Conservation (phyloP, 352 stramenopile species). For the Globisporangium orthogonon region DNA sequence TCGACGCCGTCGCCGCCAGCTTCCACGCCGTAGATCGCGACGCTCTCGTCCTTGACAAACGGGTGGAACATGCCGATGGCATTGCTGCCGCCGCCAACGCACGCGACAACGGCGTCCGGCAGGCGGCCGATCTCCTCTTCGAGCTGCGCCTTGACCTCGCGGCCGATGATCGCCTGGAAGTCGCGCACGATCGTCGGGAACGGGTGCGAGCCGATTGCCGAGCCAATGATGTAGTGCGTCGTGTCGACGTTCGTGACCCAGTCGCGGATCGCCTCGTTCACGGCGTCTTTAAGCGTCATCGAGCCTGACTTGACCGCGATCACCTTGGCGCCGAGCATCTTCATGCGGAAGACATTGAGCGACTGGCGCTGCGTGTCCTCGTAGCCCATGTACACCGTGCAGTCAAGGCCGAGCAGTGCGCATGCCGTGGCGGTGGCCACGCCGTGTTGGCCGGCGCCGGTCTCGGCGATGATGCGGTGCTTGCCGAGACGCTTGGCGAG, state of each 20-base stretch:
- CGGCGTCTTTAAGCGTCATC: slow-evolving; percentile 97
- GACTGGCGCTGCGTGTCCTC: slow-evolving; percentile 96
- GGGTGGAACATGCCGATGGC: slow-evolving; percentile 98
- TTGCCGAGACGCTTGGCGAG: slow-evolving; percentile 96
- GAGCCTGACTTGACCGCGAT: slow-evolving; percentile 95
- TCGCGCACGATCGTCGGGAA: slow-evolving; percentile 98
- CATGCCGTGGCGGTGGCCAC: slow-evolving; percentile 97
- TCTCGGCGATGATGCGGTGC: slow-evolving; percentile 98
- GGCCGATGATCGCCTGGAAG: slow-evolving; percentile 96
- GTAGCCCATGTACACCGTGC: slow-evolving; percentile 98
- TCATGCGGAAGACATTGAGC: slow-evolving; percentile 99
- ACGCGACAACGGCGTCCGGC: slow-evolving; percentile 95
- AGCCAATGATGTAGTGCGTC: slow-evolving; percentile 99
- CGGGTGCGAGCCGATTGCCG: slow-evolving; percentile 95
- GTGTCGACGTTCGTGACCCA: slow-evolving; percentile 98
- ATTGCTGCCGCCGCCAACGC: slow-evolving; percentile 97
- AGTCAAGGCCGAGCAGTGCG: slow-evolving; percentile 94
- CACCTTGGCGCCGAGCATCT: slow-evolving; percentile 98
- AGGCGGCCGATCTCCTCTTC: slow-evolving; percentile 93
- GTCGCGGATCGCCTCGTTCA: slow-evolving; percentile 98
- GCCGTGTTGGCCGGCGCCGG: slow-evolving; percentile 96
- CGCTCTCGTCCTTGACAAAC: slow-evolving; percentile 92
- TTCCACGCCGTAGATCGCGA: slow-evolving; percentile 95
- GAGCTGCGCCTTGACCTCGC: slow-evolving; percentile 92
- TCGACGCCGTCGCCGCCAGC: slow-evolving; percentile 93